These are phyloP conservation scores for Eruca vesicaria DNA, from an alignment of 441 rosid species.

Conservation along the genomic window DNA sequence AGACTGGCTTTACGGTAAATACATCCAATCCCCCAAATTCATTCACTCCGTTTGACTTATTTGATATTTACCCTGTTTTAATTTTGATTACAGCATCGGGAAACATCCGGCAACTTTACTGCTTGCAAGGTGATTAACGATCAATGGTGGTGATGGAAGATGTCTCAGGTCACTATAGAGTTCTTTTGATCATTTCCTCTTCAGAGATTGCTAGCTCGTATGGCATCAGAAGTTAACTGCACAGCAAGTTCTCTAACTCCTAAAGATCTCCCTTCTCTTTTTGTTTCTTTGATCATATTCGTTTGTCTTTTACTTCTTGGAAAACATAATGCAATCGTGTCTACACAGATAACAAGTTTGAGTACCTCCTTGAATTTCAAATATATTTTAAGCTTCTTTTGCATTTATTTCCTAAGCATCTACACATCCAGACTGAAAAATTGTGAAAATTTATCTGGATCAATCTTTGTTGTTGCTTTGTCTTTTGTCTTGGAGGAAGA, in stretches of 20 bases:
- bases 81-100: conserved; percentile 62
- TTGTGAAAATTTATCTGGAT: conserved; percentile 24
- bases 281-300: not conserved
- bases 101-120: conserved; percentile 88
- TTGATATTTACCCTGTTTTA: not conserved
- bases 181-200: not conserved
- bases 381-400: not conserved
- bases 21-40: not conserved
- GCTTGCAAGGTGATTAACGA: conserved; percentile 73
- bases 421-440: conserved; percentile 15
- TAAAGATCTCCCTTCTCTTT: not conserved
- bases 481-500: conserved; percentile 41
- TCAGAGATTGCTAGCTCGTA: not conserved
- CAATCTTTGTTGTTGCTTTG: not conserved
- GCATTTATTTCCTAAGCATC: not conserved
- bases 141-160: not conserved
- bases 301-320: not conserved
- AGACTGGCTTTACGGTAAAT: conserved; percentile 92
- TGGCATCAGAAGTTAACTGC: conserved; percentile 18
- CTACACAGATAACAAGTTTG: no score
- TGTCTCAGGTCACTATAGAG: not conserved
- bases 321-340: conserved; percentile 1
- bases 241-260: conserved; percentile 16
- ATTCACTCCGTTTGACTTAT: not conserved
- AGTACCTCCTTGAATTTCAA: not conserved